These are phyloP conservation scores for Turnera subulata DNA, from an alignment of 345 rosid genomes.

Conservation along the genomic window DNA sequence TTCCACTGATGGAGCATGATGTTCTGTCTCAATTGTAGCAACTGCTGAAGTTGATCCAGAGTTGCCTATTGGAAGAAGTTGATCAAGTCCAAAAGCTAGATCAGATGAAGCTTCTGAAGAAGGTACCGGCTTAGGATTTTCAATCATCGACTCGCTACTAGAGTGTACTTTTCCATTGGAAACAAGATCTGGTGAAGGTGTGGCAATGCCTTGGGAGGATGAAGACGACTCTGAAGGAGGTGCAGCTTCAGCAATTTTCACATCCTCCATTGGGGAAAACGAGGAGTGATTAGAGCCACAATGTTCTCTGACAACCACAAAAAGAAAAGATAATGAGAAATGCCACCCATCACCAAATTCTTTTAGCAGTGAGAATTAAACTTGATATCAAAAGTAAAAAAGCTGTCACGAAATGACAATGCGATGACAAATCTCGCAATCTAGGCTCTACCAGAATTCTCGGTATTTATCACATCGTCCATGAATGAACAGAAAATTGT, in stretches of 20 bases:
- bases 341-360: too few species aligned
- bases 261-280: slow-evolving; percentile 44
- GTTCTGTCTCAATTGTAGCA: slow-evolving; percentile 17
- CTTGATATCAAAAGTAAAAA: not conserved
- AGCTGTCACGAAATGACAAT: not conserved
- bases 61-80: slow-evolving; percentile 15
- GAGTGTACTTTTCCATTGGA: slow-evolving; percentile 20
- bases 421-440: not conserved
- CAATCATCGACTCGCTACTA: slow-evolving; percentile 7
- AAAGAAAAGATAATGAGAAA: not conserved
- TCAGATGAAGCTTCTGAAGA: slow-evolving; percentile 8
- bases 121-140: slow-evolving; percentile 20
- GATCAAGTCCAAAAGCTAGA: slow-evolving; percentile 9
- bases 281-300: slow-evolving; percentile 5
- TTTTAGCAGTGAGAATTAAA: too few species aligned
- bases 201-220: slow-evolving; percentile 9
- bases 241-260: slow-evolving; percentile 21
- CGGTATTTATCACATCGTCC: too few species aligned
- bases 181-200: slow-evolving; percentile 12
- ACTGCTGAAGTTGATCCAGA: slow-evolving; percentile 18
- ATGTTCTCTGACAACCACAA: slow-evolving; percentile 24
- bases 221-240: slow-evolving; percentile 28
- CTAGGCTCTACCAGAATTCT: not conserved
- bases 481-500: too few species aligned
- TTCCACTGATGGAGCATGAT: slow-evolving; percentile 9